Evolutionary conservation across 768 basidiomycete genomes (phyloP), one percentile per base, ranked within the genome.

Genomic region (Lactarius trivialis): DNA sequence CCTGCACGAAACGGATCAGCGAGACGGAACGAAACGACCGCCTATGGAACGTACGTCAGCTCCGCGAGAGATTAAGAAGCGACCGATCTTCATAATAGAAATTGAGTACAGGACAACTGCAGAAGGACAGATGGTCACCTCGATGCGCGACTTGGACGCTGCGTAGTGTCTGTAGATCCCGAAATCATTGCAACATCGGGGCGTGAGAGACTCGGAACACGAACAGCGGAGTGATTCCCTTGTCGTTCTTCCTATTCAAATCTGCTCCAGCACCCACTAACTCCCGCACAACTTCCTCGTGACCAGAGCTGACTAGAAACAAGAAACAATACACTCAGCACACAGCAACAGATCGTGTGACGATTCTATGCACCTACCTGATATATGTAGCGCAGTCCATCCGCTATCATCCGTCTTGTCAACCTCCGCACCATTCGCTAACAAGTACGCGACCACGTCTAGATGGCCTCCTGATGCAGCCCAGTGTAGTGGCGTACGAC

Each of bases 81-180:
- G 87, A 67, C 92, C 94, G 74, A 96, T 92, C 94, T 98, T 48
- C 72, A 60, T 70, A 49, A 7, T 63, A 65, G 66, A 69, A 67
- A 60, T 55, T 51, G 21, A 33, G 52, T 32, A 43, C 45, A 24
- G 24, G 12, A 24, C 4, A 12, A 21, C 43, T 11, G 24, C 12
- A 5, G 24, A 45, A 24, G 45, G 45, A 14, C 24, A 24, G 24
- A 48, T 48, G 24, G 11, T 26, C 45, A 48, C 92, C 70, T 92
- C 89, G 65, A 93, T 82, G 49, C 85, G 88, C 60, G 92, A 88
- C 73, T 94, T 95, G 33, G 93, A 96, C 50, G 93, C 93, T 32
- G 93, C 92, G 70, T 96, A 96, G 74, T 95, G 92, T 68, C 93
- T 96, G 60, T 6, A 41, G 49, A 53, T 14, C 21, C 12, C 1